A percentile compares a stretch with the other conserved stretches of the same genome.
phyloP scores from a whole-genome alignment of 1,284 basidiomycete species.

The Ceratorhiza oryzae-sativae region DNA sequence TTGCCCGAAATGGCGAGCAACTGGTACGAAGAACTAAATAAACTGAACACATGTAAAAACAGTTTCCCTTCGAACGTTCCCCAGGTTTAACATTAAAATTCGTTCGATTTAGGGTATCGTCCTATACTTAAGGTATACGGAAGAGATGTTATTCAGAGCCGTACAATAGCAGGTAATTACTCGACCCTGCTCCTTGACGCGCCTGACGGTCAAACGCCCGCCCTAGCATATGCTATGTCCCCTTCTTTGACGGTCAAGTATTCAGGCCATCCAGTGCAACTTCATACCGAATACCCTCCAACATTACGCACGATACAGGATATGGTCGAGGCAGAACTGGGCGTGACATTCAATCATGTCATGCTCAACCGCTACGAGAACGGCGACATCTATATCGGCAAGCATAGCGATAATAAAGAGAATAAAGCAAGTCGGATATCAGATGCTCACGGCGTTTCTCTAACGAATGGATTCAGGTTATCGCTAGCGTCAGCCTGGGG shows the following conservation, averaged over 20 bases:
- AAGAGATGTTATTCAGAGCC: constrained; percentile 56
- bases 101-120: constrained; percentile 52
- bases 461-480: no score
- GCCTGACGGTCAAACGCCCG: not conserved
- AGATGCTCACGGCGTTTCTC: no score
- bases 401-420: constrained; percentile 53
- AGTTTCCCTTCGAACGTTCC: not conserved
- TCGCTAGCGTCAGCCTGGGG: constrained; percentile 59
- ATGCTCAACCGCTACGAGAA: constrained; percentile 61
- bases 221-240: constrained; percentile 53
- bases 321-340: constrained; percentile 52
- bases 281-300: constrained; percentile 55
- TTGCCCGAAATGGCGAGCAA: constrained; percentile 47
- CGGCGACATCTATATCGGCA: constrained; percentile 57
- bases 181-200: no score
- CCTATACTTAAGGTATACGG: constrained; percentile 62
- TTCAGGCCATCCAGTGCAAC: constrained; percentile 53
- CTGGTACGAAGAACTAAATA: constrained; percentile 53
- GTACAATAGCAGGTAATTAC: constrained; percentile 52
- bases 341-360: constrained; percentile 58
- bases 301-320: constrained; percentile 53
- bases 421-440: constrained; percentile 49
- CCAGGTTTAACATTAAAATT: not conserved
- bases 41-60: constrained; percentile 52
- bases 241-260: constrained; percentile 54